Conservation (phyloP, 1,284 basidiomycete species). For the Cryptococcus sp. region DNA sequence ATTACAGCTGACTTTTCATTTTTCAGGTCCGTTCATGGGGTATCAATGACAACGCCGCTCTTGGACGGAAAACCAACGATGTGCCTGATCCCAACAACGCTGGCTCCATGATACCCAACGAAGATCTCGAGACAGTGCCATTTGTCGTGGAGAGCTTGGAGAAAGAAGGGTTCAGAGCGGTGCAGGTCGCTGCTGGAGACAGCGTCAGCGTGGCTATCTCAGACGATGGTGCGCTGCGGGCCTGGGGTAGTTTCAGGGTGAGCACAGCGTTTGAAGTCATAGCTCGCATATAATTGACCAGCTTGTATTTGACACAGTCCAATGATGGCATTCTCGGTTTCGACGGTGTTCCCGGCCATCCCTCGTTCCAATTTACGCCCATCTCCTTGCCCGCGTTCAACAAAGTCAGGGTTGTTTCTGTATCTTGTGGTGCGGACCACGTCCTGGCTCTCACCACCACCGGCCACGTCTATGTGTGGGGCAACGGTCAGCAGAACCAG, state of each 20-base stretch:
- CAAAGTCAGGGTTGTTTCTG: conserved; percentile 65
- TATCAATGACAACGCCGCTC: conserved; percentile 86
- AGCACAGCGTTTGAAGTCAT: conserved; percentile 41
- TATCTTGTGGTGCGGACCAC: conserved; percentile 83
- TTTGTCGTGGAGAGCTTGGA: conserved; percentile 70
- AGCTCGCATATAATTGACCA: neutral
- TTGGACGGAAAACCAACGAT: conserved; percentile 77
- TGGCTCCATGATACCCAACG: conserved; percentile 64
- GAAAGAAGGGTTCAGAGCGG: conserved; percentile 75
- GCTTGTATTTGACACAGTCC: conserved; percentile 40
- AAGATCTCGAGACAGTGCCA: conserved; percentile 75
- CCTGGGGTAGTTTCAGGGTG: conserved; percentile 92
- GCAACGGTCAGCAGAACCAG: conserved; percentile 82
- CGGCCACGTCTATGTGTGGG: conserved; percentile 75
- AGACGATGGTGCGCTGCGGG: conserved; percentile 72
- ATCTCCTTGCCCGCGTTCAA: conserved; percentile 52
- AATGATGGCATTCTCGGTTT: conserved; percentile 86
- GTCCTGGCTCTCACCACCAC: conserved; percentile 80
- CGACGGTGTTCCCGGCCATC: conserved; percentile 60
- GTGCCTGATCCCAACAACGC: conserved; percentile 64
- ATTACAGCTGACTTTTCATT: conserved; percentile 4
- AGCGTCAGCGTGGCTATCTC: conserved; percentile 80
- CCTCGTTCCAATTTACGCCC: conserved; percentile 54
- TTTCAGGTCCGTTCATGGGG: conserved; percentile 79
- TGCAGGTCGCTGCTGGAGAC: conserved; percentile 78